These are phyloP conservation scores for Taiozyma onychis DNA, from an alignment of 1,139 yeast genomes.

Conservation along the genomic window DNA sequence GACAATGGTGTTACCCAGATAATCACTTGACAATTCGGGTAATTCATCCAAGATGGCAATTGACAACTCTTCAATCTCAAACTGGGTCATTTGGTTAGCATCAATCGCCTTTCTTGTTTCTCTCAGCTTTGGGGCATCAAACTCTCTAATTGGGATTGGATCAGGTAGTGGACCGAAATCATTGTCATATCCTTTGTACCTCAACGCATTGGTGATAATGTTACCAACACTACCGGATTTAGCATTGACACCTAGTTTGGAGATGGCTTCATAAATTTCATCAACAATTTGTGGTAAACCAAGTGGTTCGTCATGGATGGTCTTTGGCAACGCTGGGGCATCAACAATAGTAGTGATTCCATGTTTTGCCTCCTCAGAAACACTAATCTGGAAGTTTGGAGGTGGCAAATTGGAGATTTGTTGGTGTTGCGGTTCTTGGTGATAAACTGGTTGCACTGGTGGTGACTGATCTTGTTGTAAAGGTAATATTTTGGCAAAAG, in stretches of 20 bases:
- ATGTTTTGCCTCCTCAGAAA: conserved; percentile 8
- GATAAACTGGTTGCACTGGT: conserved; percentile 11
- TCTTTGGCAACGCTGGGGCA: conserved; percentile 22
- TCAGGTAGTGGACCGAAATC: conserved; percentile 71
- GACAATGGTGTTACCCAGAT: conserved; percentile 91
- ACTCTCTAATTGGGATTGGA: conserved; percentile 56
- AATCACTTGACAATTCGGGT: conserved; percentile 88
- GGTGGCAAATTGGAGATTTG: conserved; percentile 6
- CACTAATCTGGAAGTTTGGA: conserved; percentile 13
- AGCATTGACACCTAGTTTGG: conserved; percentile 28
- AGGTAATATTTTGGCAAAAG: conserved; percentile 58
- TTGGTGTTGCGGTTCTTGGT: conserved; percentile 10
- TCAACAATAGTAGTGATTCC: conserved; percentile 24
- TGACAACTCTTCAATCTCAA: conserved; percentile 78
- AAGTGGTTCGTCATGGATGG: conserved; percentile 13
- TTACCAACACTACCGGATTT: conserved; percentile 26
- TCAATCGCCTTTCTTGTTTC: conserved; percentile 55
- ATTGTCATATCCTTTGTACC: conserved; percentile 33
- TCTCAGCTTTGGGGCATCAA: conserved; percentile 78
- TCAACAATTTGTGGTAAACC: conserved; percentile 15
- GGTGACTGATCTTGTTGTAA: conserved; percentile 21
- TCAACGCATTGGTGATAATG: conserved; percentile 32
- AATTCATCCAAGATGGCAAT: conserved; percentile 83
- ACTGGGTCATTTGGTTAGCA: conserved; percentile 28
- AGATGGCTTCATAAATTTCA: conserved; percentile 22